A percentile compares a stretch with the other conserved stretches of the same genome.
Conservation (phyloP, 1,284 basidiomycete genomes). For the Vanrija humicola region DNA sequence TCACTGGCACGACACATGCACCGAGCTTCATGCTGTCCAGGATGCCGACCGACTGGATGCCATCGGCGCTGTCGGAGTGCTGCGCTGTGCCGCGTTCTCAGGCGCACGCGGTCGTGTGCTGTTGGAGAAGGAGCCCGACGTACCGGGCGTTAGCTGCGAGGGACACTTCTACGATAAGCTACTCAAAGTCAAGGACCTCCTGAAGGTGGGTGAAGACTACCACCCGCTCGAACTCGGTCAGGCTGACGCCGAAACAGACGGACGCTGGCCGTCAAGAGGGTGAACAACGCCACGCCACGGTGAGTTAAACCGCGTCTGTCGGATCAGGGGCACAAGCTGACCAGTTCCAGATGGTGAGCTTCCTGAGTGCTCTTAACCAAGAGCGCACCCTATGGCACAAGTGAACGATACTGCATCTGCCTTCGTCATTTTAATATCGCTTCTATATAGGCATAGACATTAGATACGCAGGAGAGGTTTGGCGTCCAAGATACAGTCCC, state of each 20-base stretch:
- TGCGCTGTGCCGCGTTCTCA: conserved; percentile 81
- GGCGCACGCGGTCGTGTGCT: conserved; percentile 47
- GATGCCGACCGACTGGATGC: conserved; percentile 90
- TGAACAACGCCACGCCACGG: conserved; percentile 66
- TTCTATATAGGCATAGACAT: too few relatives aligned
- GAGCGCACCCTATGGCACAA: conserved; percentile 12
- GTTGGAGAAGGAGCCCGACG: not conserved
- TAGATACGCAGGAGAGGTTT: too few relatives aligned
- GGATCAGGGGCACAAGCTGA: not conserved
- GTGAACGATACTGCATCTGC: not conserved
- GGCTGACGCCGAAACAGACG: conserved; percentile 51
- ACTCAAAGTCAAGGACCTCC: conserved; percentile 64
- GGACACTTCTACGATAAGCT: conserved; percentile 87
- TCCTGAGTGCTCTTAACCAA: conserved; percentile 38
- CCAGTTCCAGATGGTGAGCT: conserved; percentile 55
- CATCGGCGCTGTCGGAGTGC: conserved; percentile 82
- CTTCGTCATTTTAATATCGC: too few relatives aligned
- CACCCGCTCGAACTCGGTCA: too few relatives aligned
- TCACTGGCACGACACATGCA: conserved; percentile 69
- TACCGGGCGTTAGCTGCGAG: conserved; percentile 44
- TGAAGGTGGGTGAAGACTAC: conserved; percentile 55
- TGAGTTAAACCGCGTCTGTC: conserved; percentile 49
- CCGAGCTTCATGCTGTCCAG: conserved; percentile 83
- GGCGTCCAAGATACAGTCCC: too few relatives aligned
- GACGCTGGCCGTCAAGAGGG: conserved; percentile 64